phyloP scores from a whole-genome alignment of 2,329 filamentous ascomycete genomes.

The Pestalotiopsis sp. region DNA sequence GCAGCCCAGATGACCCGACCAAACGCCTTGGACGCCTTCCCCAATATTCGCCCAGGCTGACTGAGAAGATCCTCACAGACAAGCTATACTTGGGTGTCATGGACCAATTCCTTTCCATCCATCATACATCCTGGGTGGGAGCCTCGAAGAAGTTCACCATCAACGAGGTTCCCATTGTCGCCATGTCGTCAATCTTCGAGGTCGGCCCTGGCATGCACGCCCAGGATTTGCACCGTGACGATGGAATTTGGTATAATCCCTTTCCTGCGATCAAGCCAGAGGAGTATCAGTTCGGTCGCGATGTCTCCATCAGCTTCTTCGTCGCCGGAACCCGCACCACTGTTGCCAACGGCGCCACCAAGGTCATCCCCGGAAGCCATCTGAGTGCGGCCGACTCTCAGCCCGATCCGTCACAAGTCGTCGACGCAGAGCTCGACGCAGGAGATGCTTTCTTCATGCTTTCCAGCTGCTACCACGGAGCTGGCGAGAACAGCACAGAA shows the following conservation, averaged over 20 bases:
- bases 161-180: constrained; percentile 8
- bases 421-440: constrained; percentile 22
- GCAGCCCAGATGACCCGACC: constrained; percentile 8
- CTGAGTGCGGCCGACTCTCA: constrained; percentile 31
- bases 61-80: constrained; percentile 12
- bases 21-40: constrained; percentile 12
- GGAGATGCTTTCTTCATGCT: constrained; percentile 28
- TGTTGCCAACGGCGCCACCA: constrained; percentile 36
- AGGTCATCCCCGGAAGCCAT: constrained; percentile 39
- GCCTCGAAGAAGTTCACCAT: constrained; percentile 4
- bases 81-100: constrained; percentile 8
- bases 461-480: constrained; percentile 27
- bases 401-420: constrained; percentile 19
- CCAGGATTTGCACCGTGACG: constrained; percentile 29
- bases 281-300: constrained; percentile 20
- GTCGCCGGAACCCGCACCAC: constrained; percentile 35
- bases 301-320: constrained; percentile 33
- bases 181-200: constrained; percentile 22
- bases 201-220: constrained; percentile 23
- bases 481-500: constrained; percentile 25
- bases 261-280: background rate
- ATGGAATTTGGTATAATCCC: constrained; percentile 27
- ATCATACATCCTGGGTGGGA: constrained; percentile 11
- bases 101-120: constrained; percentile 9
- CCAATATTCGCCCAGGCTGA: constrained; percentile 1